These are phyloP conservation scores for Erythrophleum fordii DNA, from an alignment of 306 rosid species.

Conservation along the genomic window DNA sequence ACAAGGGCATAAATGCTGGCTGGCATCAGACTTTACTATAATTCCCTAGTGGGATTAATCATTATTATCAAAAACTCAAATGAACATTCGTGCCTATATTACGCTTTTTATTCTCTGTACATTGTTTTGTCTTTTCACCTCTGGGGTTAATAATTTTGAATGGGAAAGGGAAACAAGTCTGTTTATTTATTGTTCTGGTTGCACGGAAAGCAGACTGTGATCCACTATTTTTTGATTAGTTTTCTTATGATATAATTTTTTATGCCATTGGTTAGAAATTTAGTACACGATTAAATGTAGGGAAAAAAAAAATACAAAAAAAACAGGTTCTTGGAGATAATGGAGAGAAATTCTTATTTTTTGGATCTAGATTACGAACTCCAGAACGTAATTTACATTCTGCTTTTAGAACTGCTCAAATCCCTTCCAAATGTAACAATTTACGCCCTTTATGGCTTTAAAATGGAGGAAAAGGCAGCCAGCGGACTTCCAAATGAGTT, in stretches of 20 bases:
- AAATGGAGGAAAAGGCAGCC: background rate
- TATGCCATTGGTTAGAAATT: background rate
- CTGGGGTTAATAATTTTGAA: background rate
- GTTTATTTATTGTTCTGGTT: background rate
- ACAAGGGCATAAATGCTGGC: background rate
- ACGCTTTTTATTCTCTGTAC: background rate
- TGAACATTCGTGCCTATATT: background rate
- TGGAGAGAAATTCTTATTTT: background rate
- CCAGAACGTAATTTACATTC: background rate
- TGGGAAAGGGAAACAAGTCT: background rate
- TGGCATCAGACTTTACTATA: background rate
- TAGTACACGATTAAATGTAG: background rate
- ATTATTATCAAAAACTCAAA: background rate
- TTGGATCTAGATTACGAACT: background rate
- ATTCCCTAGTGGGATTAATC: background rate
- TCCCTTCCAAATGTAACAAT: background rate
- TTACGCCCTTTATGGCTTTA: background rate
- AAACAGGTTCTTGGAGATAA: background rate
- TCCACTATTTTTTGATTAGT: background rate
- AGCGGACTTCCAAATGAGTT: slow-evolving; percentile 20
- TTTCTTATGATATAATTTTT: background rate
- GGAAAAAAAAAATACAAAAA: background rate
- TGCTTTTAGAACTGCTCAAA: background rate
- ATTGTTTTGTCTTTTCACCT: background rate
- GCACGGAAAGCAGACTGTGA: background rate